A percentile compares a stretch with the other conserved stretches of the same genome.
Evolutionary conservation across 2,329 filamentous ascomycete genomes (phyloP).

Genomic region (Paecilomyces sp.): DNA sequence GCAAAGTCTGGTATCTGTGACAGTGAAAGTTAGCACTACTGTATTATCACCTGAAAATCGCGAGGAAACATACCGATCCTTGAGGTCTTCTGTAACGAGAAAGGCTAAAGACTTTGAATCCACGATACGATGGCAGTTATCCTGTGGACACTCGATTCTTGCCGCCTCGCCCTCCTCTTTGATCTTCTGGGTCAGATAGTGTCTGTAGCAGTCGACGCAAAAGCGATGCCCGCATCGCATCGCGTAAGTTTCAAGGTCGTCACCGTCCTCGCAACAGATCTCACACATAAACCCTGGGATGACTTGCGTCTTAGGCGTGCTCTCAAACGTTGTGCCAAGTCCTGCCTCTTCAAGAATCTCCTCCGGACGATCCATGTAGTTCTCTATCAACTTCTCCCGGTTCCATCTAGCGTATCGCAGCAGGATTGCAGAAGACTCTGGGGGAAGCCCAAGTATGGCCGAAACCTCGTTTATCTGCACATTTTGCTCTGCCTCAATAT

Average conservation of each 20-base stretch:
- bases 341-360: constrained; percentile 79
- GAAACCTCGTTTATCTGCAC: constrained; percentile 84
- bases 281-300: constrained; percentile 79
- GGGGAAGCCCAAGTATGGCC: constrained; percentile 78
- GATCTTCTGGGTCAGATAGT: constrained; percentile 90
- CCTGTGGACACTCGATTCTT: constrained; percentile 84
- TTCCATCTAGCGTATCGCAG: constrained; percentile 91
- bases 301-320: constrained; percentile 60
- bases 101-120: constrained; percentile 82
- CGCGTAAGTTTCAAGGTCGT: constrained; percentile 72
- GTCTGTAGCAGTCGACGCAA: constrained; percentile 84
- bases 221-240: constrained; percentile 94
- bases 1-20: constrained; percentile 70
- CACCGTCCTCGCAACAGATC: constrained; percentile 89
- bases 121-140: constrained; percentile 81
- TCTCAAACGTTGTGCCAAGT: constrained; percentile 57
- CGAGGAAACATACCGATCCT: constrained; percentile 42
- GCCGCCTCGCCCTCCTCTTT: constrained; percentile 91
- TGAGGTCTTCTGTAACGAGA: constrained; percentile 54
- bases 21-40: constrained; percentile 8
- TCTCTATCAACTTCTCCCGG: constrained; percentile 87
- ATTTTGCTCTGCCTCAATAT: constrained; percentile 81
- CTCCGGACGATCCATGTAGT: constrained; percentile 86
- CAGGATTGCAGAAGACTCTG: constrained; percentile 85
- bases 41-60: constrained; percentile 3